Base-by-base conservation (phyloP, 768 basidiomycete genomes). In the Xanthoconium stramineum region DNA sequence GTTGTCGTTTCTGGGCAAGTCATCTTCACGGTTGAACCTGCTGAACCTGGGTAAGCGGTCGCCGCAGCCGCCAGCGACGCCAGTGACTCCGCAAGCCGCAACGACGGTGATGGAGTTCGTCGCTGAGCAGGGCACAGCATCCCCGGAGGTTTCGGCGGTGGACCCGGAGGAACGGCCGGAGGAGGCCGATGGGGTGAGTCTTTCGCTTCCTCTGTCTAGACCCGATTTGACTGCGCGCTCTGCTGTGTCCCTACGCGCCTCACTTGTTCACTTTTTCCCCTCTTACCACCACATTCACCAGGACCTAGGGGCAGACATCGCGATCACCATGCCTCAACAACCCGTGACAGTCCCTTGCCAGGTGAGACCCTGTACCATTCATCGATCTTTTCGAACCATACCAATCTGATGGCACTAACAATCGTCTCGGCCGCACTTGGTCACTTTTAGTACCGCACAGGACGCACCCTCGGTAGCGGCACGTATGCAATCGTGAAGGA, bases 401-500 rank as follows among this genome's bases (percentile, higher is more conserved):
- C 44, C 8, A 29, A 35, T 24, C 11, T 51, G 42, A 58, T 55
- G 39, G 50, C 38, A 14, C 58, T 60, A 39, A 63, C 53, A 28
- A 43, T 55, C 40, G 19, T n/a, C 5, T 50, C 43, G 45, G n/a
- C 17, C 33, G 40, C 29, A 32, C 39, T 53, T 57, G 35, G 43
- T 30, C 29, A 19, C 47, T 53, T 40, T 30, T 63, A 91, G 90
- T 92, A 93, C 65, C 88, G 89, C 60, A 94, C 92, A 10, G 92
- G 92, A 60, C 89, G 86, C 72, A 91, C 88, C 6, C 84, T 89
- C 39, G 91, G 91, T 28, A 94, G 89, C 66, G 94, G 94, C 47
- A 97, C 94, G 42, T 98, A 97, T 67, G 92, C 92, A 57, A 92
- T 94, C 70, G 92, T 94, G 47, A 94, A 93, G 74, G 94, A 97